Conservation (phyloP, 495 filamentous ascomycete species). For the Podospora australis region DNA sequence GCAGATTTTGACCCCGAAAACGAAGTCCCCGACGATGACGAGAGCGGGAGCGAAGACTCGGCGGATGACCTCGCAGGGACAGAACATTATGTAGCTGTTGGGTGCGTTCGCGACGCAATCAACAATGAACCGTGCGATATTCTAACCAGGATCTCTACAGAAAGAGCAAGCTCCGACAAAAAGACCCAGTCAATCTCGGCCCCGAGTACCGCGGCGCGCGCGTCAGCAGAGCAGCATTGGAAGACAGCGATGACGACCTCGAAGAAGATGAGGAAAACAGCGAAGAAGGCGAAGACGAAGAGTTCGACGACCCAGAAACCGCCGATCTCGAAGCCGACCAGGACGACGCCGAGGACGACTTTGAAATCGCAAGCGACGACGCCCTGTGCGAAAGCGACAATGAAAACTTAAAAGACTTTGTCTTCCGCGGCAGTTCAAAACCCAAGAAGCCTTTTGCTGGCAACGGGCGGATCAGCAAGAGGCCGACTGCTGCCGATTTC, state of each 20-base stretch:
- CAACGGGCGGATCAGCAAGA: conserved; percentile 24
- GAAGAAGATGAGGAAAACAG: neutral
- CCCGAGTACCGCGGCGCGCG: conserved; percentile 75
- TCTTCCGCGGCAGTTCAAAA: conserved; percentile 49
- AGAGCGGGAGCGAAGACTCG: conserved; percentile 51
- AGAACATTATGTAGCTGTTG: conserved; percentile 81
- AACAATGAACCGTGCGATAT: neutral
- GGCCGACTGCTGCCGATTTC: conserved; percentile 44
- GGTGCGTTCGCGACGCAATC: conserved; percentile 40
- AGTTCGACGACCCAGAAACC: neutral
- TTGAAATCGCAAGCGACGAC: neutral
- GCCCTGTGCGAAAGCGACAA: neutral
- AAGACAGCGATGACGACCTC: conserved; percentile 25
- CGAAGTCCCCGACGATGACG: conserved; percentile 42
- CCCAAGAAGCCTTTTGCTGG: conserved; percentile 10
- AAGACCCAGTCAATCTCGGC: conserved; percentile 57
- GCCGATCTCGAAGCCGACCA: neutral
- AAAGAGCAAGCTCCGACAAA: conserved; percentile 79
- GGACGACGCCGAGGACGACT: neutral
- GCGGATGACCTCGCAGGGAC: conserved; percentile 51
- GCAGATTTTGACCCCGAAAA: conserved; percentile 88
- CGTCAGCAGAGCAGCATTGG: conserved; percentile 66
- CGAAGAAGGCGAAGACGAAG: neutral
- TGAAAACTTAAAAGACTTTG: conserved; percentile 5
- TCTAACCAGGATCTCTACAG: conserved; percentile 34